phyloP scores from a whole-genome alignment of 2,329 filamentous ascomycete species.

The Aspergillus quadrilineatus region DNA sequence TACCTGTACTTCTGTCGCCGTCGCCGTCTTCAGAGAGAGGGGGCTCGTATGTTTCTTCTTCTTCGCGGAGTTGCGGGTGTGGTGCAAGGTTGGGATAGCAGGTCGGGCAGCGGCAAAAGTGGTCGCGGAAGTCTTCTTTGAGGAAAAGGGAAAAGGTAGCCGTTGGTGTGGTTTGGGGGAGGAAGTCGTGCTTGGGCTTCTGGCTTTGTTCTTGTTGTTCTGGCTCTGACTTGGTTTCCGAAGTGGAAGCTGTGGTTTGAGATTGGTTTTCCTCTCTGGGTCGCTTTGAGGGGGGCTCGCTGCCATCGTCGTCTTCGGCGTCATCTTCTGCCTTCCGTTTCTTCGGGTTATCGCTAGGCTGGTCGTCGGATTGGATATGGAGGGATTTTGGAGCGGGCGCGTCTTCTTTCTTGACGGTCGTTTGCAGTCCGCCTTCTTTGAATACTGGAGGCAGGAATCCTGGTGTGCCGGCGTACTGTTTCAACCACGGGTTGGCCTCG shows the following conservation, averaged over 20 bases:
- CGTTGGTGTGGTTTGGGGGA: slow-evolving; percentile 55
- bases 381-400: background rate
- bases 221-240: slow-evolving; percentile 14
- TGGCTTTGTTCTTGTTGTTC: background rate
- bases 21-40: slow-evolving; percentile 70
- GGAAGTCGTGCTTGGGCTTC: slow-evolving; percentile 58
- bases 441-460: slow-evolving; percentile 79
- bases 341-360: slow-evolving; percentile 42
- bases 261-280: slow-evolving; percentile 45
- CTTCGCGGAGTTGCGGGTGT: slow-evolving; percentile 82
- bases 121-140: slow-evolving; percentile 72
- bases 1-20: slow-evolving; percentile 58
- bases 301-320: slow-evolving; percentile 29
- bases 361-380: slow-evolving; percentile 8
- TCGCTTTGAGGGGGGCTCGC: slow-evolving; percentile 40
- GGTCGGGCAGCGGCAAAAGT: slow-evolving; percentile 76
- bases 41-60: slow-evolving; percentile 92
- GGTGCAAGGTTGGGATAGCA: slow-evolving; percentile 72
- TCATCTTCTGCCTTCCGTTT: slow-evolving; percentile 67
- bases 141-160: slow-evolving; percentile 79
- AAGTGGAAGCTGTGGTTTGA: slow-evolving; percentile 6
- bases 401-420: background rate
- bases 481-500: slow-evolving; percentile 86
- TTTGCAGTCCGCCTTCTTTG: slow-evolving; percentile 32
- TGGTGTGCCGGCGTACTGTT: slow-evolving; percentile 73